These are phyloP conservation scores for Actinomucor elegans DNA, from an alignment of 371 early-diverging fungal genomes.

Conservation along the genomic window DNA sequence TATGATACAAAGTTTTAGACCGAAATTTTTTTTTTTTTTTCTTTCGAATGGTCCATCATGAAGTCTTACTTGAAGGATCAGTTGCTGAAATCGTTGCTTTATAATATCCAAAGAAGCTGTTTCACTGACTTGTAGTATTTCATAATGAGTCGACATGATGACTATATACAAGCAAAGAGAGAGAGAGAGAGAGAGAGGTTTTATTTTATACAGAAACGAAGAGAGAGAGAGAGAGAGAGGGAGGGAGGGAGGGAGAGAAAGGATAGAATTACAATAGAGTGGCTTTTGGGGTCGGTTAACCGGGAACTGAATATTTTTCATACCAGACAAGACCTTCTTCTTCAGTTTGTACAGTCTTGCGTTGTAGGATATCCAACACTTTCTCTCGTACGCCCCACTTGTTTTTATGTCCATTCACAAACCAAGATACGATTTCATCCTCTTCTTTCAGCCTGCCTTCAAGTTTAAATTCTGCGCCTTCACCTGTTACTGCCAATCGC, in stretches of 20 bases:
- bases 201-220: background rate
- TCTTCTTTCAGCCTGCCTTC: constrained; percentile 49
- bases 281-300: no score
- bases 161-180: background rate
- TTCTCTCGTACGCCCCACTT: constrained; percentile 70
- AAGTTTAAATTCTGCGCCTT: constrained; percentile 55
- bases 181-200: background rate
- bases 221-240: background rate
- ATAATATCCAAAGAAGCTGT: constrained; percentile 41
- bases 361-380: constrained; percentile 60
- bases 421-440: constrained; percentile 70
- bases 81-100: constrained; percentile 47
- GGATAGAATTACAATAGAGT: no score
- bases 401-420: constrained; percentile 50
- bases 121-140: constrained; percentile 39
- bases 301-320: no score
- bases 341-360: constrained; percentile 48
- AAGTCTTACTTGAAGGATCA: constrained; percentile 41
- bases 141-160: constrained; percentile 44
- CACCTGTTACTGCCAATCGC: constrained; percentile 54
- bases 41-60: no score
- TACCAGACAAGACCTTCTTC: constrained; percentile 22
- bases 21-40: background rate
- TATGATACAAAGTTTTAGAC: constrained; percentile 5
- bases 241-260: constrained; percentile 1